Evolutionary conservation across 2,329 filamentous ascomycete species (phyloP).

Genomic region (Curvularia eragrostidis): DNA sequence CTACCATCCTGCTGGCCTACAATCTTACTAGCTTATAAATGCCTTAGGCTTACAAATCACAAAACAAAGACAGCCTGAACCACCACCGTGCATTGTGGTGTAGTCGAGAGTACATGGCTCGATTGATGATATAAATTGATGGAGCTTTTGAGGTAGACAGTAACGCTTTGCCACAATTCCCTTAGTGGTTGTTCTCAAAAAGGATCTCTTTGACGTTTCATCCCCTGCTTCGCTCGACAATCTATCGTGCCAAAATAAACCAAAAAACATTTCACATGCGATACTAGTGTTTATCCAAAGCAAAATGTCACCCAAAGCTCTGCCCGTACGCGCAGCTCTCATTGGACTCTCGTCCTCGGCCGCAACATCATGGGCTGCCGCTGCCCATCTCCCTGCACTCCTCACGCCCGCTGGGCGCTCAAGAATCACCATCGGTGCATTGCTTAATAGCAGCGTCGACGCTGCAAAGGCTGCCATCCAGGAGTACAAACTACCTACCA

Average conservation of each 20-base stretch:
- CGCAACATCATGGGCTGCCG: constrained; percentile 61
- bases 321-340: constrained; percentile 61
- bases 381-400: constrained; percentile 67
- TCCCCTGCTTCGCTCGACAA: too few relatives aligned
- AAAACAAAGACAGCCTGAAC: neutral
- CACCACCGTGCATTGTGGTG: neutral
- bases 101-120: neutral
- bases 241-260: neutral
- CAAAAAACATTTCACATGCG: too few relatives aligned
- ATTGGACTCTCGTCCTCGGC: constrained; percentile 64
- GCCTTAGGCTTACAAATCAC: neutral
- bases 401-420: constrained; percentile 43
- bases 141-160: neutral
- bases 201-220: neutral
- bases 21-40: neutral
- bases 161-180: neutral
- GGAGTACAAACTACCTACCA: constrained; percentile 45
- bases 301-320: constrained; percentile 5
- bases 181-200: neutral
- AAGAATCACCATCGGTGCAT: constrained; percentile 55
- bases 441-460: constrained; percentile 55
- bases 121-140: neutral
- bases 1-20: neutral
- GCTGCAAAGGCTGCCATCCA: constrained; percentile 53
- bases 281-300: too few relatives aligned